A percentile compares a stretch with the other conserved stretches of the same genome.
These are phyloP conservation scores for Paragyromitra xinjiangensis DNA, from an alignment of 495 filamentous ascomycete species.

Conservation along the genomic window DNA sequence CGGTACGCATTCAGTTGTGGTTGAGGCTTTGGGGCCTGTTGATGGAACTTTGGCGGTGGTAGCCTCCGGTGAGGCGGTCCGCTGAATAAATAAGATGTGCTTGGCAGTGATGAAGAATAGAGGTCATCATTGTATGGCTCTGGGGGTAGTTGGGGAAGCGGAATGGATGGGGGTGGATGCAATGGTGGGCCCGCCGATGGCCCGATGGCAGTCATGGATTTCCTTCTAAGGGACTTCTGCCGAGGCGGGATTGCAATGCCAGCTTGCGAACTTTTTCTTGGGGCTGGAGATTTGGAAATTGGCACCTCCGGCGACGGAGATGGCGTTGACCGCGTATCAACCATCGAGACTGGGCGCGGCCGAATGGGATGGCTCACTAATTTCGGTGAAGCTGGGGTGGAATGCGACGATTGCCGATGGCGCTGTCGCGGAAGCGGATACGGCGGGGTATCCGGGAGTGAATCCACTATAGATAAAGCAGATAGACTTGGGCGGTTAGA, in stretches of 20 bases:
- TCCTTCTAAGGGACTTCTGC: conserved; percentile 51
- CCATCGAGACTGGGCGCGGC: conserved; percentile 54
- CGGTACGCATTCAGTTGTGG: conserved; percentile 35
- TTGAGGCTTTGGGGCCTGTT: conserved; percentile 28
- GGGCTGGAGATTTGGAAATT: conserved; percentile 4
- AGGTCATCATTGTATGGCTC: conserved; percentile 44
- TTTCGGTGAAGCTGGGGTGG: conserved; percentile 40
- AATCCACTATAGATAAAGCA: conserved; percentile 42
- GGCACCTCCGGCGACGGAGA: conserved; percentile 32
- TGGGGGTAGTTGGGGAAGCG: conserved; percentile 50
- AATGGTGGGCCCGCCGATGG: conserved; percentile 50
- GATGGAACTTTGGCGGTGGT: conserved; percentile 28
- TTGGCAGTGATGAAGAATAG: conserved; percentile 44
- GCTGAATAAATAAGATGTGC: conserved; percentile 37
- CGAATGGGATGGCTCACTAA: conserved; percentile 28
- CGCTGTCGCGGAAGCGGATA: conserved; percentile 37
- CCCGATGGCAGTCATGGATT: conserved; percentile 54
- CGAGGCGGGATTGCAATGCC: conserved; percentile 47
- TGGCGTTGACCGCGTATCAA: conserved; percentile 49
- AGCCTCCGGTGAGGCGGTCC: conserved; percentile 34
- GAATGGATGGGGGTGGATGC: conserved; percentile 54
- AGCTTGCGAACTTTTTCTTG: conserved; percentile 39
- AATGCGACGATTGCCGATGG: conserved; percentile 45
- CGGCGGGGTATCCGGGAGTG: conserved; percentile 43
- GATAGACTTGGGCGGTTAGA: conserved; percentile 51